Base-by-base conservation (phyloP, 345 rosid genomes). In the Bruguiera sexangula region DNA sequence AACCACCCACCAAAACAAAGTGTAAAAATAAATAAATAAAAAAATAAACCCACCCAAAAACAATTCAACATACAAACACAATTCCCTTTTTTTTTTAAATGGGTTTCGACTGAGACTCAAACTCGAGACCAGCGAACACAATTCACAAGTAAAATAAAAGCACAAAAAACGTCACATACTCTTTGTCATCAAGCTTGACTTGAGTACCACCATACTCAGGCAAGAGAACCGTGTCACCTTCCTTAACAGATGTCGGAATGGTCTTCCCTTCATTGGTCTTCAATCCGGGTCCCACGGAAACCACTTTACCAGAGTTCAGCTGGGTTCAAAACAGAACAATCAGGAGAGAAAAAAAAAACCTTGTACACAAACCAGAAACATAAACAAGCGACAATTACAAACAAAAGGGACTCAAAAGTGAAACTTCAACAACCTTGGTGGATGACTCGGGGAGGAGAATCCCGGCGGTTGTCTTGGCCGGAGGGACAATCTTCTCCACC, bases 201-300 rank as follows among this genome's bases (percentile, higher is more conserved):
- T 83, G 82, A 3, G 91, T 82, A 29, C 98, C 98, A 0, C 93
- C 95, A 73, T 82, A 90, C 55, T 87, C 95, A 2, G 98, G 96
- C 75, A 92, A 76, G 59, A 92, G 98, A 62, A 90, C 98, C 9
- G 88, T 83, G 71, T 92, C 98, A 8, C 96, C 96, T 84, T 92
- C 96, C 82, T 90, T 92, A 0, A 92, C 84, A 1, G 85, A 71
- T 11, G 88, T 81, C 19, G 91, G 86, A 46, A 90, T 77, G n/a
- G 76, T 39, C 15, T 87, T 87, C 62, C 95, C 96, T 8, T 88
- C 89, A 48, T 66, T 76, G 74, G 72, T 87, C 18, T 86, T 81
- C 56, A 81, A 72, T 29, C 98, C 95, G 15, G 92, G 91, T 11
- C 96, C 98, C 15, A 85, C 91, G 0, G 96, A 89, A 24, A 92